Conservation (phyloP, 495 filamentous ascomycete genomes). For the Staphylotrichum tortipilum region DNA sequence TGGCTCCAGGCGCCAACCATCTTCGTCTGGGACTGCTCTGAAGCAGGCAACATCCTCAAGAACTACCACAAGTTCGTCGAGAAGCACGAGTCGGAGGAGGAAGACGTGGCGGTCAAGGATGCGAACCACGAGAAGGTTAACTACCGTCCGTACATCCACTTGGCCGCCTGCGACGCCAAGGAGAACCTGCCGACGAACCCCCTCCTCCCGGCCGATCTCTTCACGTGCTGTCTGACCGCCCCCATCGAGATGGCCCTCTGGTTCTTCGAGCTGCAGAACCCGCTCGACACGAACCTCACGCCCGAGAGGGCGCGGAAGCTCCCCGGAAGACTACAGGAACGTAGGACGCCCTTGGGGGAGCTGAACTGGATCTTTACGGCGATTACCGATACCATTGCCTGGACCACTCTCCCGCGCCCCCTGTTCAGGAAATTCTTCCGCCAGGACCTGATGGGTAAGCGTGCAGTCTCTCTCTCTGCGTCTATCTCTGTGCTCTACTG, state of each 20-base stretch:
- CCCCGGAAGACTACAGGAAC: constrained; percentile 79
- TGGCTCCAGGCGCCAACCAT: constrained; percentile 95
- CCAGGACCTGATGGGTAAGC: constrained; percentile 79
- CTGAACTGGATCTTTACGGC: constrained; percentile 99
- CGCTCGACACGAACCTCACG: constrained; percentile 63
- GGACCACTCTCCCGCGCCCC: constrained; percentile 82
- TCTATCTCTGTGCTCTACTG: background rate
- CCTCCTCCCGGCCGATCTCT: constrained; percentile 85
- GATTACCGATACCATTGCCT: constrained; percentile 97
- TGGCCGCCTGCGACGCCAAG: constrained; percentile 80
- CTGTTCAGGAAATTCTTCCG: constrained; percentile 94
- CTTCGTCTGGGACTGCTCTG: constrained; percentile 95
- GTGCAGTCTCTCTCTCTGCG: background rate
- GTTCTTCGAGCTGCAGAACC: constrained; percentile 91
- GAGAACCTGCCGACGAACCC: constrained; percentile 97
- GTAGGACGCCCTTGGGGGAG: constrained; percentile 91
- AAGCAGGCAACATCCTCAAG: constrained; percentile 87
- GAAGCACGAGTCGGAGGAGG: constrained; percentile 82
- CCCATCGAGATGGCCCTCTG: constrained; percentile 94
- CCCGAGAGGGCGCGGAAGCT: constrained; percentile 73
- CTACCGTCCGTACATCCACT: constrained; percentile 66
- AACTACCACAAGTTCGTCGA: constrained; percentile 92
- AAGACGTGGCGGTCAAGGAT: constrained; percentile 61
- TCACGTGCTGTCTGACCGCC: constrained; percentile 91
- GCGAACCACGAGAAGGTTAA: constrained; percentile 62